Evolutionary conservation across 495 filamentous ascomycete genomes (phyloP).

Genomic region (Parathielavia hyrcaniae): DNA sequence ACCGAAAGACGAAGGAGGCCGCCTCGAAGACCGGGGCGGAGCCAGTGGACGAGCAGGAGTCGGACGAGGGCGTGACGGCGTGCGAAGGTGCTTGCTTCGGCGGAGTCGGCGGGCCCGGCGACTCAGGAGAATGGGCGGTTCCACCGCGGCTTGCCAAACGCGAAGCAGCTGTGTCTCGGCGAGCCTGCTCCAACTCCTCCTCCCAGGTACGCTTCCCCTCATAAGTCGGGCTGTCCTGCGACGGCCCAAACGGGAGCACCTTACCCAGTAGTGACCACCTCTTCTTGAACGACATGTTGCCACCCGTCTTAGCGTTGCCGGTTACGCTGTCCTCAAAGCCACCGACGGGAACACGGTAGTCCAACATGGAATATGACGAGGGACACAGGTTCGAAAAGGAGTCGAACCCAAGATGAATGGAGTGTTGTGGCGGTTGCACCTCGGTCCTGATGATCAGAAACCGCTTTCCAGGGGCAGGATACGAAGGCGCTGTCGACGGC

Average conservation of each 20-base stretch:
- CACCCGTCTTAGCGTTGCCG: slow-evolving; percentile 10
- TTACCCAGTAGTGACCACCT: slow-evolving; percentile 65
- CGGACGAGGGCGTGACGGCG: slow-evolving; percentile 30
- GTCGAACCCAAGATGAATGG: slow-evolving; percentile 39
- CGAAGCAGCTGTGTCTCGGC: slow-evolving; percentile 38
- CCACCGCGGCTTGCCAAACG: slow-evolving; percentile 25
- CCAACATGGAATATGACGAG: neutral
- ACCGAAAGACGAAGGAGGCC: slow-evolving; percentile 42
- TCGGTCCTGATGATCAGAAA: slow-evolving; percentile 92
- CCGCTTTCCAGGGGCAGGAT: slow-evolving; percentile 82
- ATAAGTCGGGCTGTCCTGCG: slow-evolving; percentile 17
- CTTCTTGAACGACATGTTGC: slow-evolving; percentile 46
- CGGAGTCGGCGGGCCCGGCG: slow-evolving; percentile 29
- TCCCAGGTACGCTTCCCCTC: slow-evolving; percentile 29
- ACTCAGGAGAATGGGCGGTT: slow-evolving; percentile 2
- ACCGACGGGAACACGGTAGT: slow-evolving; percentile 16
- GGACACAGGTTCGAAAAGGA: slow-evolving; percentile 27
- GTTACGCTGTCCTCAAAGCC: slow-evolving; percentile 1
- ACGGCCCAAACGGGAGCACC: slow-evolving; percentile 51
- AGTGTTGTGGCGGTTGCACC: slow-evolving; percentile 50
- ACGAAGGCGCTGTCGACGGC: slow-evolving; percentile 74
- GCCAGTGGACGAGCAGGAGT: slow-evolving; percentile 38
- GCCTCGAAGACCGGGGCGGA: slow-evolving; percentile 42
- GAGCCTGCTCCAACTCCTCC: slow-evolving; percentile 40
- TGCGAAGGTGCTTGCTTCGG: slow-evolving; percentile 25